Base-by-base conservation (phyloP, 495 filamentous ascomycete genomes). In the Aspergillus funiculosus region DNA sequence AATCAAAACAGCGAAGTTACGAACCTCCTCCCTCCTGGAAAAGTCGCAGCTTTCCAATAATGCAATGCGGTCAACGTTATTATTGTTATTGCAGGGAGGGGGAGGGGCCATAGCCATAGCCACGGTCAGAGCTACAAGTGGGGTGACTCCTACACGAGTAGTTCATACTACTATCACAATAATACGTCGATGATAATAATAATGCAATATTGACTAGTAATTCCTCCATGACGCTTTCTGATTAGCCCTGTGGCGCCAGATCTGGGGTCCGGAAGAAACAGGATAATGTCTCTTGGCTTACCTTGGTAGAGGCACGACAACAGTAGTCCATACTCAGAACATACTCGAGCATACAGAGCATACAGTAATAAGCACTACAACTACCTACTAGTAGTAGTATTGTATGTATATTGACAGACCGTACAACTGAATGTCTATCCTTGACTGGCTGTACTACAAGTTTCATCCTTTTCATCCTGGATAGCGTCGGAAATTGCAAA, bases 221-320 rank as follows among this genome's bases (percentile, higher is more conserved):
- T n/a, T n/a, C n/a, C n/a, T 21, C n/a, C 18, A 11, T 38, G 35
- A 14, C 37, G 37, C 28, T 14, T 21, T 35, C 37, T 41, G 46
- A 48, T 41, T 48, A 27, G 46, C 17, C 28, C 27, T 19, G 4
- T 21, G 17, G 20, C 3, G 25, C 17, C 22, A 31, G 37, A 48
- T 48, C 46, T 48, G 28, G 37, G 37, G 46, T 48, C 46, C 37
- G 22, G 28, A 24, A 41, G 39, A 48, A 48, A 38, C 37, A 48
- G 46, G 46, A 35, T 41, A n/a, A n/a, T 41, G 4, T 8, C 44
- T 39, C 44, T 35, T 47, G 39, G 44, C 44, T 25, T 47, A 27
- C 39, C 30, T 14, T 6, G 15, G 3, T 15, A 31, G 7, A n/a
- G 8, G n/a, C n/a, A n/a, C n/a, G n/a, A n/a, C n/a, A n/a, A n/a